Evolutionary conservation across 164 flowering plant species (phyloP), one percentile per base, ranked within the genome.

Genomic region (Kingdonia uniflora): DNA sequence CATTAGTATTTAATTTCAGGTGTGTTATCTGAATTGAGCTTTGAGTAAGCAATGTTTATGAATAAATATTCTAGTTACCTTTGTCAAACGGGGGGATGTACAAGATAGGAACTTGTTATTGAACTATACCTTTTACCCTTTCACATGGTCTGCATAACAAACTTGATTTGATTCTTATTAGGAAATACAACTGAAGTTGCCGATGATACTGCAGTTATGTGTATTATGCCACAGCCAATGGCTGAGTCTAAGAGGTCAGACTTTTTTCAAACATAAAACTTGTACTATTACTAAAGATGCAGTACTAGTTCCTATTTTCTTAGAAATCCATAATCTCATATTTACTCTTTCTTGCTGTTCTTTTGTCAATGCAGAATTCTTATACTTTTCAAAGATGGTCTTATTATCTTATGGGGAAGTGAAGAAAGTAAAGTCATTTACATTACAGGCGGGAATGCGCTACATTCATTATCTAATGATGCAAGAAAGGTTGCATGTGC

Each of bases 201-300:
- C 51, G 76, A 56, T 58, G 77, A 71, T 47, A 44, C 54, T 65
- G 71, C 85, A 42, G 81, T 85, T 12, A 51, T 59, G 42, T 60
- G 62, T 49, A 62, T 80, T 54, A 60, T 82, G 61, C 88, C 85
- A 49, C 98, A 83, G 66, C 98, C 92, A 53, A 54, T 69, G 19
- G 81, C 85, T 63, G 97, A 83, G 67, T 75, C 74, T 57, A 81
- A 77, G 71, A 87, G 97, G 97, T 86, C 74, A 39, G 35, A 29
- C 8, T 29, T 8, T 29, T 8, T 29, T 3, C 35, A n/a, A n/a
- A n/a, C n/a, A n/a, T n/a, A n/a, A n/a, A n/a, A n/a, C n/a, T n/a
- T n/a, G n/a, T n/a, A n/a, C n/a, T n/a, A n/a, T 29, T 29, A 29
- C 8, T 29, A 3, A 8, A 29, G 6, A 29, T 8, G 35, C 35